A percentile compares a stretch with the other conserved stretches of the same genome.
These are phyloP conservation scores for Penicillium concentricum DNA, from an alignment of 2,329 filamentous ascomycete genomes.

Conservation along the genomic window DNA sequence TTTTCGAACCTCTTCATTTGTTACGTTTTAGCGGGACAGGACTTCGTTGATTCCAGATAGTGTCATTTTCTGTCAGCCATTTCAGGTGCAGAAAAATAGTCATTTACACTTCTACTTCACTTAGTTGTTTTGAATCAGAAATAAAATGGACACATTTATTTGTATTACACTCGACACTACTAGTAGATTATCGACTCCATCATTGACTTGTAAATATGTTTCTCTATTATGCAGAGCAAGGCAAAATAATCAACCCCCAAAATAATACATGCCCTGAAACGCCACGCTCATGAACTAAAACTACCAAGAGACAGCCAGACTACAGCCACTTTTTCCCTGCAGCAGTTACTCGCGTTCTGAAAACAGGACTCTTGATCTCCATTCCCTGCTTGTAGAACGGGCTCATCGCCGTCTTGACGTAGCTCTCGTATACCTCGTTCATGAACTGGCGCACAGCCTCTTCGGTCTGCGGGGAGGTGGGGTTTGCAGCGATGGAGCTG, in stretches of 20 bases:
- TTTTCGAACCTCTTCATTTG: background rate
- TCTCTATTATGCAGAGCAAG: background rate
- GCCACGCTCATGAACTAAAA: conserved; percentile 22
- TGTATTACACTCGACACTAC: background rate
- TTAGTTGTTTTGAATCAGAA: background rate
- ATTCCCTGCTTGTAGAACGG: conserved; percentile 88
- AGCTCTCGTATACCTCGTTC: conserved; percentile 90
- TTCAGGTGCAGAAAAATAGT: background rate
- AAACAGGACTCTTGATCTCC: conserved; percentile 82
- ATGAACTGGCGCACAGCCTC: conserved; percentile 96
- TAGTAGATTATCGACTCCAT: background rate
- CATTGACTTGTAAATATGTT: background rate
- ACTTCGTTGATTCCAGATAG: background rate
- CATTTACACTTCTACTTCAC: background rate
- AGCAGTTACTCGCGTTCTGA: conserved; percentile 75
- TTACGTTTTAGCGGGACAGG: background rate
- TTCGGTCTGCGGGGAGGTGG: conserved; percentile 84
- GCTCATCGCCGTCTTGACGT: conserved; percentile 96
- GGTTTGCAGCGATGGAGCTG: conserved; percentile 77
- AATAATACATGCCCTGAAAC: conserved; percentile 17
- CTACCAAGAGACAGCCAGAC: conserved; percentile 19
- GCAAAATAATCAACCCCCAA: background rate
- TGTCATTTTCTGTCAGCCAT: background rate
- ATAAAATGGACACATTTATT: background rate
- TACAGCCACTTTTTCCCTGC: conserved; percentile 91